Base-by-base conservation (phyloP, 257 asterid species). In the Solanum pimpinellifolium region DNA sequence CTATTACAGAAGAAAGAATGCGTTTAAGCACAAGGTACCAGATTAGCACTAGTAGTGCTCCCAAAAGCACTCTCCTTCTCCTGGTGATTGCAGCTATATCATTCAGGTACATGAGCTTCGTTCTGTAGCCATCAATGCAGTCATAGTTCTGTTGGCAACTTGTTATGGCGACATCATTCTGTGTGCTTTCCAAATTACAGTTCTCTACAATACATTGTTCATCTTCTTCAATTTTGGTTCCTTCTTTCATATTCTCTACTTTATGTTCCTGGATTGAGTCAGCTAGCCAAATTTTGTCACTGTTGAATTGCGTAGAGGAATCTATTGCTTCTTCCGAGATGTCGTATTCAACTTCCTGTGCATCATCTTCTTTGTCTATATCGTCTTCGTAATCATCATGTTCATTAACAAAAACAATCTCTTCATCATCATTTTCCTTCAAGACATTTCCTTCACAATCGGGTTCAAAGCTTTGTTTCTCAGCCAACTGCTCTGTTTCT, bases 201-300 rank as follows among this genome's bases (percentile, higher is more conserved):
- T 23, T 39, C 21, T 41, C 35, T 23, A 39, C 12, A 39, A 15
- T 41, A 0, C 25, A 46, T 1, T 83, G 31, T 80, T 74, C 85
- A 75, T 91, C 94, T 59, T 86, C 92, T 75, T 85, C 76, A 31
- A 84, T 85, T 86, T 89, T 89, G 14, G 88, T 89, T 84, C 86
- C 90, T 59, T 88, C 49, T 39, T 89, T n/a, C 59, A 86, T 75
- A 83, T 89, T 89, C 44, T 33, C 15, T 47, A 83, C 85, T 49
- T 87, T 60, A 41, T 60, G 62, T 76, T 76, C 88, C 83, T 89
- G 86, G 16, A 75, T 69, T 44, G 91, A 73, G 11, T 90, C 92
- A 27, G 89, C 86, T 14, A 91, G 95, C 90, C 92, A 90, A 44
- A 88, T 85, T 23, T 85, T 91, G 82, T 90, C 91, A 65, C 87